Percentiles rank a stretch among this genome's conserved stretches.
Conservation (phyloP, 768 basidiomycete species). For the Leccinum pellstonianum region DNA sequence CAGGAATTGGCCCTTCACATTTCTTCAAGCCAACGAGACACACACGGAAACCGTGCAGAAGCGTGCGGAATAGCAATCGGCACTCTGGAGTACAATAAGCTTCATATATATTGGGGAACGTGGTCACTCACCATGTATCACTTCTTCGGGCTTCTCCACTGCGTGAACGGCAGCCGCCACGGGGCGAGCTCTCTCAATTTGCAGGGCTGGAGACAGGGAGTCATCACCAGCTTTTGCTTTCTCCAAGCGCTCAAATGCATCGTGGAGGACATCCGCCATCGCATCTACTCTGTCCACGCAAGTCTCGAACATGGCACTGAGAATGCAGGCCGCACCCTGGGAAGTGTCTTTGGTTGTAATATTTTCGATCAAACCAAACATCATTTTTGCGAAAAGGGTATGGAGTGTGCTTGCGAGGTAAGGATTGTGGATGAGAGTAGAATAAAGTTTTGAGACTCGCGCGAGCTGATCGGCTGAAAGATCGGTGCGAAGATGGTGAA, state of each 20-base stretch:
- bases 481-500: conserved; percentile 87
- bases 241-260: conserved; percentile 46
- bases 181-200: conserved; percentile 85
- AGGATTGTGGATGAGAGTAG: conserved; percentile 86
- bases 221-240: conserved; percentile 40
- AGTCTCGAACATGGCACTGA: conserved; percentile 76
- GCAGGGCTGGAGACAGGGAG: conserved; percentile 50
- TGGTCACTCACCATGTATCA: conserved; percentile 63
- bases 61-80: conserved; percentile 80
- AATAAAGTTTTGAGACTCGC: conserved; percentile 79
- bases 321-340: conserved; percentile 64
- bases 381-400: conserved; percentile 88
- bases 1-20: conserved; percentile 72
- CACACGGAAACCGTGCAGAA: conserved; percentile 85
- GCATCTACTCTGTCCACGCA: conserved; percentile 84
- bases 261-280: conserved; percentile 52
- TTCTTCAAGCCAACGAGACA: conserved; percentile 76
- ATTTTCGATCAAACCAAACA: conserved; percentile 84
- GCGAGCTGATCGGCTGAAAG: conserved; percentile 74
- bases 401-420: conserved; percentile 79
- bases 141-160: conserved; percentile 78
- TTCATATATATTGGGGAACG: neutral
- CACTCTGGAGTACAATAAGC: conserved; percentile 54
- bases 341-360: conserved; percentile 74
- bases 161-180: conserved; percentile 75